Evolutionary conservation across 371 early-diverging fungal species (phyloP).

Genomic region (Mucor velutinosus): DNA sequence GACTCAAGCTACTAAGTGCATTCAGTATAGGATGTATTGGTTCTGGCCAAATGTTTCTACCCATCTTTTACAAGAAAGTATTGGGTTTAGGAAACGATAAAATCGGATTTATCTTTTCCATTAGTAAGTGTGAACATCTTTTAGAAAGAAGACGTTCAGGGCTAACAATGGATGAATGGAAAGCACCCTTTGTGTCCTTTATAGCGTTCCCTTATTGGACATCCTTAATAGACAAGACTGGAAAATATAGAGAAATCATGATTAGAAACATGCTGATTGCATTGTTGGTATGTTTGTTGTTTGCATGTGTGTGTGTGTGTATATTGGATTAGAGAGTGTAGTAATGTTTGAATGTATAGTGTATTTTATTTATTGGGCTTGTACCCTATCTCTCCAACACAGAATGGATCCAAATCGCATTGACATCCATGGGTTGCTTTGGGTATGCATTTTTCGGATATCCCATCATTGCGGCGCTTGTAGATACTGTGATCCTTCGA

Average conservation of each 20-base stretch:
- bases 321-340: constrained; percentile 5
- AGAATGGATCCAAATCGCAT: constrained; percentile 15
- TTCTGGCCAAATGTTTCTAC: constrained; percentile 39
- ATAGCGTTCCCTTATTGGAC: constrained; percentile 45
- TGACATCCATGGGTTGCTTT: constrained; percentile 32
- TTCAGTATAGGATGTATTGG: constrained; percentile 44
- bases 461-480: constrained; percentile 34
- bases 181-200: constrained; percentile 43
- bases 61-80: constrained; percentile 37
- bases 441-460: constrained; percentile 45
- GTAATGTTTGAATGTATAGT: constrained; percentile 12
- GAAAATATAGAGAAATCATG: constrained; percentile 33
- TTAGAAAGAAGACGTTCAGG: too few species aligned
- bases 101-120: constrained; percentile 40
- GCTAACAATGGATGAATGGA: neutral
- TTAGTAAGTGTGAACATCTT: constrained; percentile 24
- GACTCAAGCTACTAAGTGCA: constrained; percentile 35
- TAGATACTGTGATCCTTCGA: constrained; percentile 29
- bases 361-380: constrained; percentile 25
- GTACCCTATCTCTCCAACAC: constrained; percentile 30
- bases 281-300: constrained; percentile 20
- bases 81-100: constrained; percentile 36
- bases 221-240: constrained; percentile 27
- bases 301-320: constrained; percentile 3
- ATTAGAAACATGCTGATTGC: constrained; percentile 37